phyloP scores from a whole-genome alignment of 2,329 filamentous ascomycete species.

The Diaporthe aspalathi region DNA sequence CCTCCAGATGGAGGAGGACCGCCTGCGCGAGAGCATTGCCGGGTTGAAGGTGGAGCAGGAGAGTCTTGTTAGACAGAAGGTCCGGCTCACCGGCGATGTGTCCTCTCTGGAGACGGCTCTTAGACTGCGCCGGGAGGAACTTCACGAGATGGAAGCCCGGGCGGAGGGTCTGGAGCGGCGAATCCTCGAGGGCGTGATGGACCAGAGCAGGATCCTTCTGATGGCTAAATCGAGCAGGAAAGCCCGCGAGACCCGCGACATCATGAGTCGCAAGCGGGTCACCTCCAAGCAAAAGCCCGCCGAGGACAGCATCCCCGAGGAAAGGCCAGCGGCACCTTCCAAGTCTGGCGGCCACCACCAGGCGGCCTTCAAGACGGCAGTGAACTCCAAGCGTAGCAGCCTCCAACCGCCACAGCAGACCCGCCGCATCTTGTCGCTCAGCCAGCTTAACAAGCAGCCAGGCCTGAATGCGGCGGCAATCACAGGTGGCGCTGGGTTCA shows the following conservation, averaged over 20 bases:
- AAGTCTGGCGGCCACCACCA: conserved; percentile 29
- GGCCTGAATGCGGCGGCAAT: conserved; percentile 29
- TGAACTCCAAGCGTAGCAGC: conserved; percentile 63
- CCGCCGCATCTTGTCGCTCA: conserved; percentile 88
- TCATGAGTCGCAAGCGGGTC: conserved; percentile 70
- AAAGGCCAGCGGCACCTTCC: conserved; percentile 43
- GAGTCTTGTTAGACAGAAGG: conserved; percentile 80
- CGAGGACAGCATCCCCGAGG: conserved; percentile 42
- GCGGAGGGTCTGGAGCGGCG: conserved; percentile 91
- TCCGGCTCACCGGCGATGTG: conserved; percentile 83
- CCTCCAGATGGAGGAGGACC: conserved; percentile 61
- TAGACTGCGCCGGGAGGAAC: conserved; percentile 87
- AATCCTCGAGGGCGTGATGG: conserved; percentile 94
- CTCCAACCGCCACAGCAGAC: conserved; percentile 63
- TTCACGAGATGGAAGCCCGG: conserved; percentile 88
- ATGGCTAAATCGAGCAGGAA: conserved; percentile 72
- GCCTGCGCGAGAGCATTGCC: conserved; percentile 66
- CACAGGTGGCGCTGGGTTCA: conserved; percentile 71
- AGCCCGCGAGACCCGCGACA: conserved; percentile 53
- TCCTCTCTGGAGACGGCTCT: conserved; percentile 92
- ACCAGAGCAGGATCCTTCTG: conserved; percentile 92
- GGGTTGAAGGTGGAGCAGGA: conserved; percentile 77
- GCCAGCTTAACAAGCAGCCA: conserved; percentile 83
- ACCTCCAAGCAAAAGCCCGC: conserved; percentile 55
- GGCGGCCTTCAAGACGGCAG: conserved; percentile 63